A percentile compares a stretch with the other conserved stretches of the same genome.
Evolutionary conservation across 345 rosid genomes (phyloP).

Genomic region (Dovyalis caffra): DNA sequence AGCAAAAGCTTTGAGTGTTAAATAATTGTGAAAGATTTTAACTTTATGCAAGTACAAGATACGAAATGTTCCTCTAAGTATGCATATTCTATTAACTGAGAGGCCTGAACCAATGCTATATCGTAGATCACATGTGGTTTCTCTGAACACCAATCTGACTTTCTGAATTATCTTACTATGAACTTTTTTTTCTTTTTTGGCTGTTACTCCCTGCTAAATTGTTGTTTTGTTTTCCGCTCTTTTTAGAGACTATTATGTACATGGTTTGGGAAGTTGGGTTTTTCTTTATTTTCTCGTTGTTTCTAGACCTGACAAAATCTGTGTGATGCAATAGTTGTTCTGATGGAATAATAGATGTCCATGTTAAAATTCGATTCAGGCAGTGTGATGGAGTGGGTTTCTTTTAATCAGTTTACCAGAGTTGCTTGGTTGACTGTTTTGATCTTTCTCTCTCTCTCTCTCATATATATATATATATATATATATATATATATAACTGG

Average conservation of each 20-base stretch:
- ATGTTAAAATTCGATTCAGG: not conserved
- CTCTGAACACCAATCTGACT: not conserved
- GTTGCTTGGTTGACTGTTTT: not conserved
- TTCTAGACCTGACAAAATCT: not conserved
- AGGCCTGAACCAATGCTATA: not conserved
- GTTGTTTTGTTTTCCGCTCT: not conserved
- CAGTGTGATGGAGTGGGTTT: not conserved
- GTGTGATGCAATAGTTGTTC: not conserved
- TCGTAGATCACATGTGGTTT: not conserved
- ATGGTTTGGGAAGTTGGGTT: not conserved
- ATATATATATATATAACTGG: not conserved
- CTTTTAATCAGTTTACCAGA: not conserved
- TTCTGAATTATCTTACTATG: not conserved
- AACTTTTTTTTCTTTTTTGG: not conserved
- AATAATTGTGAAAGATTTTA: not conserved
- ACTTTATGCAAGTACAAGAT: not conserved
- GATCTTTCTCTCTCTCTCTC: no score
- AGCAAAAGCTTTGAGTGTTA: not conserved
- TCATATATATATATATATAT: no score
- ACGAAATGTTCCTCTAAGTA: not conserved
- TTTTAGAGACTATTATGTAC: not conserved
- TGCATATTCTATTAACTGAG: not conserved
- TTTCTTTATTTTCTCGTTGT: not conserved
- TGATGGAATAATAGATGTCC: not conserved
- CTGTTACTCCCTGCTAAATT: not conserved